Conservation (phyloP, 2,329 filamentous ascomycete genomes). For the Onygenales sp. region DNA sequence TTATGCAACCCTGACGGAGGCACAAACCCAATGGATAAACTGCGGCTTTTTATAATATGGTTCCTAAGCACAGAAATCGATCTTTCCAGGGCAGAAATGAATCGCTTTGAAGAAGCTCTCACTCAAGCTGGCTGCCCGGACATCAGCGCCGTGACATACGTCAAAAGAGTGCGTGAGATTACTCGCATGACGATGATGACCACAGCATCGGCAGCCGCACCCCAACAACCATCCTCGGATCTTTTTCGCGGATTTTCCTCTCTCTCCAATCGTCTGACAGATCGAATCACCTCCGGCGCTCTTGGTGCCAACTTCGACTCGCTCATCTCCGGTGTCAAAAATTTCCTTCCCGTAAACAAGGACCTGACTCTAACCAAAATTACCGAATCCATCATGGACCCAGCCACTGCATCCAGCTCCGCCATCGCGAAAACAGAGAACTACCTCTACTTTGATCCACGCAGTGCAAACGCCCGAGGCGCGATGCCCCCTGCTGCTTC, state of each 20-base stretch:
- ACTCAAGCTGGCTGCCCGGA: slow-evolving; percentile 62
- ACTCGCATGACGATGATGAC: slow-evolving; percentile 98
- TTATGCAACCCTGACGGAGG: slow-evolving; percentile 76
- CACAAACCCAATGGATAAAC: slow-evolving; percentile 74
- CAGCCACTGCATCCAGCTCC: slow-evolving; percentile 74
- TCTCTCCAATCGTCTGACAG: slow-evolving; percentile 83
- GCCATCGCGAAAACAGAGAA: slow-evolving; percentile 94
- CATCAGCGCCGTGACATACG: slow-evolving; percentile 68
- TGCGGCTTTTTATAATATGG: slow-evolving; percentile 94
- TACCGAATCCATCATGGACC: slow-evolving; percentile 96
- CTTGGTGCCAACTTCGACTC: slow-evolving; percentile 83
- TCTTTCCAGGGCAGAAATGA: slow-evolving; percentile 70
- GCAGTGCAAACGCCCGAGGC: slow-evolving; percentile 83
- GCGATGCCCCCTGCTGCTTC: slow-evolving; percentile 74
- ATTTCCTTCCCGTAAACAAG: slow-evolving; percentile 91
- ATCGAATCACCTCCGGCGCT: slow-evolving; percentile 87
- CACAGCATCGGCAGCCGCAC: slow-evolving; percentile 60
- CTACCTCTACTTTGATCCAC: slow-evolving; percentile 94
- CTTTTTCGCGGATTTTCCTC: slow-evolving; percentile 90
- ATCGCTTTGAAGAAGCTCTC: slow-evolving; percentile 76
- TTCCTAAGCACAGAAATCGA: slow-evolving; percentile 89
- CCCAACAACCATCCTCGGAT: slow-evolving; percentile 51
- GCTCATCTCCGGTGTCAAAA: slow-evolving; percentile 92
- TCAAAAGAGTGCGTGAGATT: slow-evolving; percentile 84
- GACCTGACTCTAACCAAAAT: slow-evolving; percentile 97